These are phyloP conservation scores for Eucalyptus erythrocorys DNA, from an alignment of 345 rosid species.

Conservation along the genomic window DNA sequence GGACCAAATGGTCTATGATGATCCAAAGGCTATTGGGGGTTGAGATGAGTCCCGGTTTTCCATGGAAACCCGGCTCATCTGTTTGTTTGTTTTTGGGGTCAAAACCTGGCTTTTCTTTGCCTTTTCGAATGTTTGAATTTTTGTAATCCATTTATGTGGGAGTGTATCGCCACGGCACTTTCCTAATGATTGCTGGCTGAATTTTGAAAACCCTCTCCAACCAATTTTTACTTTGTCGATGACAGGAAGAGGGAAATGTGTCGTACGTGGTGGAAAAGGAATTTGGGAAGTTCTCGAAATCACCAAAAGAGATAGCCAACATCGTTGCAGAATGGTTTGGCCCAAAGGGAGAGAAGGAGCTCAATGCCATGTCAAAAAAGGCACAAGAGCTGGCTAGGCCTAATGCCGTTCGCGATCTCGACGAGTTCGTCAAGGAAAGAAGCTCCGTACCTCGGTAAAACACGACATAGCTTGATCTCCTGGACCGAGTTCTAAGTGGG, in stretches of 20 bases:
- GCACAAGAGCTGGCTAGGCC: slow-evolving; percentile 89
- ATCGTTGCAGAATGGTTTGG: slow-evolving; percentile 90
- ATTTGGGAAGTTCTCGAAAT: slow-evolving; percentile 81
- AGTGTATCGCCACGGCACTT: not conserved
- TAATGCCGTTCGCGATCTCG: slow-evolving; percentile 88
- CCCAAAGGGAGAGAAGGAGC: slow-evolving; percentile 60
- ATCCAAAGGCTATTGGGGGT: not conserved
- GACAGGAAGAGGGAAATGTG: slow-evolving; percentile 94
- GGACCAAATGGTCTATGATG: not conserved
- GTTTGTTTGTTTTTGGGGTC: not conserved
- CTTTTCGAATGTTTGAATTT: not conserved
- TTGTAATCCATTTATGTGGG: not conserved
- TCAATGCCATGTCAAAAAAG: slow-evolving; percentile 72
- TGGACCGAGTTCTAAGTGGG: not conserved
- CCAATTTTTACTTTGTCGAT: not conserved
- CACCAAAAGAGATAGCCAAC: slow-evolving; percentile 77
- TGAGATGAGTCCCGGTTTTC: not conserved
- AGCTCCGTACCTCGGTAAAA: slow-evolving; percentile 45
- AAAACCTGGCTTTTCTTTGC: not conserved
- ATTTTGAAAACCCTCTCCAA: not conserved
- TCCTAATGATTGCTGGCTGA: not conserved
- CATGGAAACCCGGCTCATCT: not conserved
- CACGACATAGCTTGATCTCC: slow-evolving; percentile 9
- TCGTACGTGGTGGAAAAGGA: slow-evolving; percentile 90
- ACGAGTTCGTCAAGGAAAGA: slow-evolving; percentile 76